Conservation (phyloP, 1,284 basidiomycete genomes). For the Tetrapyrgos nigripes region DNA sequence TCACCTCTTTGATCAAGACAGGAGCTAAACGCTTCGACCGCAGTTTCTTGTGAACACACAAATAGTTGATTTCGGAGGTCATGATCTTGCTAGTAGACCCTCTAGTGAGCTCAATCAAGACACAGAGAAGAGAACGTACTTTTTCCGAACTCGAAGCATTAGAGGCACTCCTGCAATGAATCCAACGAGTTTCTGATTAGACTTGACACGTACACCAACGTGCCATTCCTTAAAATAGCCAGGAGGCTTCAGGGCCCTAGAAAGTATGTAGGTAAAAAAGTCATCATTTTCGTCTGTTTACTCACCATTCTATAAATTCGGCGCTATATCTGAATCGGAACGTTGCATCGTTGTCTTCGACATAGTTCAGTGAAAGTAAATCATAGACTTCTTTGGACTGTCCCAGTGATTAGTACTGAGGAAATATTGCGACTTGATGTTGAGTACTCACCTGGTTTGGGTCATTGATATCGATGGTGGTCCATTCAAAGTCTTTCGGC, state of each 20-base stretch:
- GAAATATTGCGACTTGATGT: background rate
- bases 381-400: slow-evolving; percentile 94
- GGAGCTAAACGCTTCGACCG: slow-evolving; percentile 96
- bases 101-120: slow-evolving; percentile 7
- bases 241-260: slow-evolving; percentile 94
- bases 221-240: slow-evolving; percentile 96
- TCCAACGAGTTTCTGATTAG: slow-evolving; percentile 93
- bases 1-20: slow-evolving; percentile 98
- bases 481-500: slow-evolving; percentile 96
- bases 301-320: slow-evolving; percentile 93
- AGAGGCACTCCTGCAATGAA: slow-evolving; percentile 98
- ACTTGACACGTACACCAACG: slow-evolving; percentile 90
- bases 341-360: slow-evolving; percentile 95
- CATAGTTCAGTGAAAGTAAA: slow-evolving; percentile 92
- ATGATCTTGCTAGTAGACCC: slow-evolving; percentile 60
- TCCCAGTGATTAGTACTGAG: background rate
- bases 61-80: slow-evolving; percentile 95
- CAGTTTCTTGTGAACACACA: slow-evolving; percentile 98
- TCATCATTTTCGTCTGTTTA: slow-evolving; percentile 1
- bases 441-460: slow-evolving; percentile 61
- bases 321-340: slow-evolving; percentile 97
- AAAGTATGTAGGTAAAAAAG: slow-evolving; percentile 4
- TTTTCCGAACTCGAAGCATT: slow-evolving; percentile 77
- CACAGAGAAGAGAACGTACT: slow-evolving; percentile 55
- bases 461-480: slow-evolving; percentile 82